Evolutionary conservation across 2,329 filamentous ascomycete species (phyloP).

Genomic region (Endothia cerciana): DNA sequence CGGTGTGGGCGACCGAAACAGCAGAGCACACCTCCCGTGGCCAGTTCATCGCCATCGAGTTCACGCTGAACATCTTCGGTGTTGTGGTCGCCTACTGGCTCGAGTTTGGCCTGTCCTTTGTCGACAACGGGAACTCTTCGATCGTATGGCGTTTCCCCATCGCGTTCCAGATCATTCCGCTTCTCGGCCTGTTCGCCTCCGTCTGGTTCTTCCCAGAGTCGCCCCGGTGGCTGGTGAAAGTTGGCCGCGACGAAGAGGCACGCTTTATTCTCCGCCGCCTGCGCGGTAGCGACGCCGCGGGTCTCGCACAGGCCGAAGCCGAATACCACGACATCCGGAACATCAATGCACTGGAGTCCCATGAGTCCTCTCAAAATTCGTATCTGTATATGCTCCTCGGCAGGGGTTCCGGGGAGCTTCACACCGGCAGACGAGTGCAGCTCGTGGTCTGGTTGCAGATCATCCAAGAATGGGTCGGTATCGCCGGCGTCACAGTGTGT

Average conservation of each 20-base stretch:
- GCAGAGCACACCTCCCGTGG: conserved; percentile 70
- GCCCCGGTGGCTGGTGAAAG: conserved; percentile 29
- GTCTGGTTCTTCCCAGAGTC: conserved; percentile 30
- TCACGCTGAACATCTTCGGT: conserved; percentile 50
- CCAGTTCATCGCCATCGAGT: conserved; percentile 72
- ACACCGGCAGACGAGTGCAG: conserved; percentile 69
- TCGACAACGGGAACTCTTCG: conserved; percentile 29
- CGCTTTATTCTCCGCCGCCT: conserved; percentile 20
- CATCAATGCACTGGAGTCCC: conserved; percentile 65
- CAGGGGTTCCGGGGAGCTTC: conserved; percentile 65
- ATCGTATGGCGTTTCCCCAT: conserved; percentile 18
- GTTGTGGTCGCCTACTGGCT: conserved; percentile 41
- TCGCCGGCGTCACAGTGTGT: conserved; percentile 68
- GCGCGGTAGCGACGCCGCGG: conserved; percentile 16
- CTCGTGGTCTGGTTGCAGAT: conserved; percentile 74
- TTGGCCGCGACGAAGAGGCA: conserved; percentile 25
- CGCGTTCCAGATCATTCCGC: conserved; percentile 29
- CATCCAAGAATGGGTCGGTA: conserved; percentile 72
- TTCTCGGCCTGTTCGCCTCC: conserved; percentile 25
- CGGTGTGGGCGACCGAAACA: conserved; percentile 73
- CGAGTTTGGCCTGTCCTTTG: conserved; percentile 39
- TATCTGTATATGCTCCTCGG: conserved; percentile 71
- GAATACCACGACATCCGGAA: conserved; percentile 65
- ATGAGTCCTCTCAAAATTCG: conserved; percentile 59
- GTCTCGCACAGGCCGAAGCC: conserved; percentile 19